Percentiles rank a stretch among this genome's conserved stretches.
These are phyloP conservation scores for Fusarium albidum DNA, from an alignment of 2,329 filamentous ascomycete genomes.

Conservation along the genomic window DNA sequence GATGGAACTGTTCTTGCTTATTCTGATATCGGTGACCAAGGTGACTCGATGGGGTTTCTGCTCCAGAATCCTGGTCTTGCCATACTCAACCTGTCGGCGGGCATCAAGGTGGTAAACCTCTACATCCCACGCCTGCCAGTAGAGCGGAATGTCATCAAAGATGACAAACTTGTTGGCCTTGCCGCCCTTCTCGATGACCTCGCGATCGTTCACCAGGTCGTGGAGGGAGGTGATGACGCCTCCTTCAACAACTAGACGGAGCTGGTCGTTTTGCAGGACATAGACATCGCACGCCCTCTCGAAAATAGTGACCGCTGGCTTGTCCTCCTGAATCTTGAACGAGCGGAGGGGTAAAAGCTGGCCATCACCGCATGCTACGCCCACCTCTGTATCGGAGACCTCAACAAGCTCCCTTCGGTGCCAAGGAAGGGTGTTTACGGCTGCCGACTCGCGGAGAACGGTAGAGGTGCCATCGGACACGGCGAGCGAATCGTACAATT, in stretches of 20 bases:
- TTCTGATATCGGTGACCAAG: constrained; percentile 83
- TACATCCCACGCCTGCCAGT: constrained; percentile 98
- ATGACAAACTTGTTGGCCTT: constrained; percentile 93
- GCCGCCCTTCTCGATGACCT: constrained; percentile 75
- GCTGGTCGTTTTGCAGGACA: constrained; percentile 79
- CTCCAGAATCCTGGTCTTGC: constrained; percentile 76
- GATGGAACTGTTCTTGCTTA: constrained; percentile 86
- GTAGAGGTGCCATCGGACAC: constrained; percentile 57
- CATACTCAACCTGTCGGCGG: constrained; percentile 75
- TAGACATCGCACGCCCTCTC: constrained; percentile 70
- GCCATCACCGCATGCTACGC: constrained; percentile 65
- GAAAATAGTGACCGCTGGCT: constrained; percentile 60
- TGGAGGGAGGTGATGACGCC: constrained; percentile 87
- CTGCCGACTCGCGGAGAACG: constrained; percentile 61
- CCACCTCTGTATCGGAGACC: constrained; percentile 61
- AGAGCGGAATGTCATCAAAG: constrained; percentile 96
- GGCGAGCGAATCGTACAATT: constrained; percentile 73
- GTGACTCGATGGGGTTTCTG: constrained; percentile 79
- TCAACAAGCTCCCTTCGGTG: constrained; percentile 76
- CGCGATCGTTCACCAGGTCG: constrained; percentile 76
- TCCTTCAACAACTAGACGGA: constrained; percentile 74
- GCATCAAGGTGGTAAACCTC: constrained; percentile 95
- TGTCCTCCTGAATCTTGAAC: constrained; percentile 55
- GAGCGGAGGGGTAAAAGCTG: constrained; percentile 59
- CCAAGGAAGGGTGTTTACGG: constrained; percentile 91